phyloP scores from a whole-genome alignment of 768 basidiomycete species.

The Artomyces pyxidatus region DNA sequence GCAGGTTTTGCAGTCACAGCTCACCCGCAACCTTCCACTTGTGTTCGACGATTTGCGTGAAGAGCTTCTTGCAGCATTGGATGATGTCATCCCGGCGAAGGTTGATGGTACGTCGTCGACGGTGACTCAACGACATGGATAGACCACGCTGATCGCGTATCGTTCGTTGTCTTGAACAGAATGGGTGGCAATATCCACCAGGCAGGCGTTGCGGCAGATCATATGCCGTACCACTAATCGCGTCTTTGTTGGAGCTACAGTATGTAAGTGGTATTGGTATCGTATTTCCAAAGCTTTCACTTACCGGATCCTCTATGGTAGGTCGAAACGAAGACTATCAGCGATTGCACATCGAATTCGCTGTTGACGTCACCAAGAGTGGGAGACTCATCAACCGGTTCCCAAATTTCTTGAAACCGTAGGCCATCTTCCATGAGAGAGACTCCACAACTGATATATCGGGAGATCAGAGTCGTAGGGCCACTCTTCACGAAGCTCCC shows the following conservation, averaged over 20 bases:
- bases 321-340: conserved; percentile 31
- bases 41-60: not conserved
- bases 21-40: not conserved
- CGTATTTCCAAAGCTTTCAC: no score
- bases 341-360: conserved; percentile 26
- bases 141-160: no score
- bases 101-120: not conserved
- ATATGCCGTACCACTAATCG: conserved; percentile 33
- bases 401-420: conserved; percentile 29
- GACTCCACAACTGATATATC: conserved; percentile 2
- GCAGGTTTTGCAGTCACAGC: not conserved
- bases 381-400: conserved; percentile 26
- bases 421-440: conserved; percentile 5
- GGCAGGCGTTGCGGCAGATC: no score
- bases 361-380: conserved; percentile 25
- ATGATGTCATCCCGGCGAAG: not conserved
- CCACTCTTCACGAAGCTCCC: conserved; percentile 1
- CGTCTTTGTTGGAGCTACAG: conserved; percentile 30
- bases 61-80: not conserved
- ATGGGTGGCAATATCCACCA: not conserved
- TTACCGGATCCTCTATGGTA: conserved; percentile 14
- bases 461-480: not conserved
- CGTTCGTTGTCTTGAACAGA: not conserved
- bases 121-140: no score
- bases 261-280: conserved; percentile 31